Base-by-base conservation (phyloP, 345 rosid genomes). In the thale cress (Arabidopsis thaliana) region DNA sequence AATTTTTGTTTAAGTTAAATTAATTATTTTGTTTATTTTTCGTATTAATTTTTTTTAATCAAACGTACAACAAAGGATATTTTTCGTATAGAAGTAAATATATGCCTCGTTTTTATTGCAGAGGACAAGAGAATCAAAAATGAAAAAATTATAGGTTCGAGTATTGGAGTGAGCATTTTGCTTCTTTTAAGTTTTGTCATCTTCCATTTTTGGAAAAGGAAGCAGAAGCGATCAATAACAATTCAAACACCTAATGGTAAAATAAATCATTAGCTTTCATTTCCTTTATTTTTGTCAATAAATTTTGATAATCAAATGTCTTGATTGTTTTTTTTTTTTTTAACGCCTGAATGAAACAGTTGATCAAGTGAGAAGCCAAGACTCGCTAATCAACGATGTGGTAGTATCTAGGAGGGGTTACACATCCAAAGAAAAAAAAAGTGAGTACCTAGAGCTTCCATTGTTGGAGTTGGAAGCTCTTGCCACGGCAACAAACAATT, bases 191-290 rank as follows among this genome's bases (percentile, higher is more conserved):
- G 76, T 65, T 28, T 85, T 4, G 55, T 49, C 11, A 71, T 75
- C 49, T 76, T 46, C 56, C 64, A 73, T 3, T 3, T 88, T 32
- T 88, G 89, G 89, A 90, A 73, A 74, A 84, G 79, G 80, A 84
- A 83, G 74, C 67, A 65, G 36, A 32, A 78, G 67, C 56, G 20
- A 53, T 55, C 56, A 25, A 22, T 42, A 40, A 7, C 59, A 65
- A 49, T 69, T 61, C 14, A 28, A 28, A 49, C 72, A 48, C 60
- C 55, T 30, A 59, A 38, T 67, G 73, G 79, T 75, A 75, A 65
- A 57, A 73, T 75, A 75, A 65, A 57, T 48, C 32, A 28, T 2
- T 5, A 53, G 20, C 48, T 25, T 12, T 16, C 7, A 23, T 12
- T 4, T 56, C 49, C 6, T 56, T 37, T 8, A 3, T 59, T 1